phyloP scores from a whole-genome alignment of 257 asterid genomes.

The Scutellaria minor region DNA sequence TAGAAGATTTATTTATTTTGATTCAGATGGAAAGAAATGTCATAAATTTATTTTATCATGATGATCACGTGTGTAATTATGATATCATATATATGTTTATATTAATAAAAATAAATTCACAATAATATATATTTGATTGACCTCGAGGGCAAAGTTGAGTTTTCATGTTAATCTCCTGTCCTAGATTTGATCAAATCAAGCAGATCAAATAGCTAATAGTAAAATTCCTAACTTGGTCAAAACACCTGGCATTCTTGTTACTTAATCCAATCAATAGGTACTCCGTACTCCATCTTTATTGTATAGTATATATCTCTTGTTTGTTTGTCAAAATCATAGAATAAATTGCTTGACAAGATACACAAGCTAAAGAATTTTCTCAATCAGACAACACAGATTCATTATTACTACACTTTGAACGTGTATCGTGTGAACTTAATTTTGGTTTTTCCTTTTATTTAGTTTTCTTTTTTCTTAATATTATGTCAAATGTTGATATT shows the following conservation, averaged over 20 bases:
- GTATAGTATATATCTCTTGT: not conserved
- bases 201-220: not conserved
- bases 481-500: not conserved
- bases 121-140: not conserved
- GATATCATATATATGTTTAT: too few relatives aligned
- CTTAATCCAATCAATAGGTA: constrained; percentile 21
- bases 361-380: not conserved
- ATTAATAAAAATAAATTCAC: too few relatives aligned
- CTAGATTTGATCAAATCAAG: constrained; percentile 17
- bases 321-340: constrained; percentile 32
- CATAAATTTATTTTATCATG: too few relatives aligned
- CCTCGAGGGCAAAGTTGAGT: not conserved
- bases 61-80: too few relatives aligned
- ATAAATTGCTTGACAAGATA: constrained; percentile 29
- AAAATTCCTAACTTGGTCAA: constrained; percentile 34
- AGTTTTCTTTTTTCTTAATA: not conserved
- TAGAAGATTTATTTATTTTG: too few relatives aligned
- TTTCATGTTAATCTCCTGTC: not conserved
- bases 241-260: constrained; percentile 30
- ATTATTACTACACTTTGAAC: not conserved
- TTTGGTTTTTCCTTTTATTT: not conserved
- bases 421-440: not conserved
- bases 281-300: constrained; percentile 10
- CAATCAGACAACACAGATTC: not conserved
- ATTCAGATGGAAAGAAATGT: too few relatives aligned